These are phyloP conservation scores for Logfia minima DNA, from an alignment of 129 eudicot genomes.

Conservation along the genomic window DNA sequence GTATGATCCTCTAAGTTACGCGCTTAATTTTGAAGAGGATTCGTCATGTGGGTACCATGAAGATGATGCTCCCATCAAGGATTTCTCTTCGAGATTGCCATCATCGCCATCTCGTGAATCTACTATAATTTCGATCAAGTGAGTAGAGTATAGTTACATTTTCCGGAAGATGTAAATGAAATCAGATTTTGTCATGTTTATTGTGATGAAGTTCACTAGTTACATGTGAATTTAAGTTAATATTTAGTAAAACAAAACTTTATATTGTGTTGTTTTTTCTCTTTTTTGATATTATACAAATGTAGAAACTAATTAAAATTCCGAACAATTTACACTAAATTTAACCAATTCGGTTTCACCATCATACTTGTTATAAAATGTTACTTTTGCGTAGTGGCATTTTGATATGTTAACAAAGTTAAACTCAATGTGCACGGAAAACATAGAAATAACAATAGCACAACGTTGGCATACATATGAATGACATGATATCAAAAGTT, in stretches of 20 bases:
- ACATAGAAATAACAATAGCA: too few relatives aligned
- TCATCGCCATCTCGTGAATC: constrained; percentile 35
- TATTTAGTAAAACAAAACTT: not conserved
- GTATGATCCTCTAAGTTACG: constrained; percentile 69
- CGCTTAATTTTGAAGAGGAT: constrained; percentile 67
- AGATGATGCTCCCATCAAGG: constrained; percentile 42
- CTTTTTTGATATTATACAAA: not conserved
- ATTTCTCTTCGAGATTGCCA: constrained; percentile 50
- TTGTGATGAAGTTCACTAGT: constrained; percentile 13
- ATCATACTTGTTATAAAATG: too few relatives aligned
- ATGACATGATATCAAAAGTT: too few relatives aligned
- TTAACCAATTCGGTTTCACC: too few relatives aligned
- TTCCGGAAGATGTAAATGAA: constrained; percentile 27
- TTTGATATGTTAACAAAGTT: too few relatives aligned
- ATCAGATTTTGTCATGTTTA: constrained; percentile 15
- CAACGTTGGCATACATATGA: too few relatives aligned
- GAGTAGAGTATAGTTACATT: not conserved
- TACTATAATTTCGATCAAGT: not conserved
- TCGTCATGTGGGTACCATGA: not conserved
- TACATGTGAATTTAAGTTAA: constrained; percentile 1
- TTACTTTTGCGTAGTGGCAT: too few relatives aligned
- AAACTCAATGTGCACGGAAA: too few relatives aligned
- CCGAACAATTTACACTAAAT: not conserved
- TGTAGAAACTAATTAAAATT: not conserved
- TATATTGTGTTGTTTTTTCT: too few relatives aligned